Conservation (phyloP, 225 moss, liverwort and hornwort genomes). For the Bryum argenteum region DNA sequence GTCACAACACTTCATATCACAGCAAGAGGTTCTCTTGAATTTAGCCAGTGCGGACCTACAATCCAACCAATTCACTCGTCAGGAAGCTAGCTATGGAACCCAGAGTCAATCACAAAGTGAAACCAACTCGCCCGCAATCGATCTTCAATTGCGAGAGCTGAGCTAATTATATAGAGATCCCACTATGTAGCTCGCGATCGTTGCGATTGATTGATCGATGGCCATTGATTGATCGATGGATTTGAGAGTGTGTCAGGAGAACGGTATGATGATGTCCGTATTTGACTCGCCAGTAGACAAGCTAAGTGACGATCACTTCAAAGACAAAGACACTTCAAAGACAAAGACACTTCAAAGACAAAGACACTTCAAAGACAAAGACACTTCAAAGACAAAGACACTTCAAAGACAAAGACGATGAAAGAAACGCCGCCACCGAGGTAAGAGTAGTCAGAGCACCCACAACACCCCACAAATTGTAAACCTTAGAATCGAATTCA, state of each 20-base stretch:
- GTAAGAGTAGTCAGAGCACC: no score
- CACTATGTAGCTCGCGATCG: constrained; percentile 13
- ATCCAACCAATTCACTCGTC: no score
- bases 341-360: no score
- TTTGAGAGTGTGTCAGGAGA: constrained; percentile 15
- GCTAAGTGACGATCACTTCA: not conserved
- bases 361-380: no score
- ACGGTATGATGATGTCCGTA: not conserved
- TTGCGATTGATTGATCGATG: constrained; percentile 3
- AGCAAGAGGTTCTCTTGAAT: not conserved
- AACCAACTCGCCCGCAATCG: no score
- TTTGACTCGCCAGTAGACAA: not conserved
- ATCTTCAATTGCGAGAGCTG: not conserved
- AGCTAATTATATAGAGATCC: not conserved
- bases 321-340: no score
- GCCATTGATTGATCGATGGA: no score
- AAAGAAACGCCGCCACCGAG: no score
- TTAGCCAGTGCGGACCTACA: not conserved
- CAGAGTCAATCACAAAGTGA: no score
- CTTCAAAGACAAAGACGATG: no score
- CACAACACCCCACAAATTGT: not conserved
- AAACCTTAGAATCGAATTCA: not conserved
- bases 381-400: no score
- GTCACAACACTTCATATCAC: not conserved
- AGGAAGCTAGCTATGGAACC: not conserved